Evolutionary conservation across 768 basidiomycete species (phyloP).

Genomic region (Auricularia heimuer): DNA sequence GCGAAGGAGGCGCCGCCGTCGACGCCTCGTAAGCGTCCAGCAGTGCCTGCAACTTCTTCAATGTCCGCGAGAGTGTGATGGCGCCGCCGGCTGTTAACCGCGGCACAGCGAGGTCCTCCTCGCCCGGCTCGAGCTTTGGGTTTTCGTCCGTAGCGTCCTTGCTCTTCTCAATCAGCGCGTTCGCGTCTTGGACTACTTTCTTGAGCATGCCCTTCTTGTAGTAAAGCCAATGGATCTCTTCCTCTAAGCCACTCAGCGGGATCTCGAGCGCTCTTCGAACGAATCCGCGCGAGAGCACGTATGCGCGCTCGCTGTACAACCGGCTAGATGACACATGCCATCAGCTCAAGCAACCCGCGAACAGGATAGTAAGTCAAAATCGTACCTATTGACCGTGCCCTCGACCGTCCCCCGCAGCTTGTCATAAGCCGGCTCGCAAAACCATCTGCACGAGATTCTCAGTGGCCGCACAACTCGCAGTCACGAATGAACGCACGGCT

Average conservation of each 20-base stretch:
- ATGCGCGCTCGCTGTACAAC: constrained; percentile 88
- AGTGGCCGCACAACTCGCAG: neutral
- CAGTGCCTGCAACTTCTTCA: constrained; percentile 47
- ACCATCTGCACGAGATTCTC: constrained; percentile 47
- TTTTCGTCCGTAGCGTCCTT: constrained; percentile 23
- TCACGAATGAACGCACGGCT: constrained; percentile 53
- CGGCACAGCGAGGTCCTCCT: constrained; percentile 51
- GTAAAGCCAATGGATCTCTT: constrained; percentile 70
- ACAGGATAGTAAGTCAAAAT: neutral
- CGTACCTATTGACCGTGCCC: constrained; percentile 74
- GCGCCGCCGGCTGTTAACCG: constrained; percentile 70
- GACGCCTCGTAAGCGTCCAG: neutral
- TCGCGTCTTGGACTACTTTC: constrained; percentile 58
- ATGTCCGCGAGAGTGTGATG: constrained; percentile 65
- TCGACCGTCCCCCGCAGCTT: constrained; percentile 86
- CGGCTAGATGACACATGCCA: constrained; percentile 38
- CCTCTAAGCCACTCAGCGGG: constrained; percentile 59
- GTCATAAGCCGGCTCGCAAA: constrained; percentile 88
- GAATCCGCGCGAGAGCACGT: constrained; percentile 81
- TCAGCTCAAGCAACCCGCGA: neutral
- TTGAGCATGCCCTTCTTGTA: constrained; percentile 49
- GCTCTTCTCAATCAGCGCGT: constrained; percentile 60
- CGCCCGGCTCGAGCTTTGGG: constrained; percentile 23
- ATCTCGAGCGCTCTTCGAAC: constrained; percentile 81
- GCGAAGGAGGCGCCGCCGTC: neutral